A percentile compares a stretch with the other conserved stretches of the same genome.
Conservation (phyloP, 169 alveolate species). For the Babesia bovis region DNA sequence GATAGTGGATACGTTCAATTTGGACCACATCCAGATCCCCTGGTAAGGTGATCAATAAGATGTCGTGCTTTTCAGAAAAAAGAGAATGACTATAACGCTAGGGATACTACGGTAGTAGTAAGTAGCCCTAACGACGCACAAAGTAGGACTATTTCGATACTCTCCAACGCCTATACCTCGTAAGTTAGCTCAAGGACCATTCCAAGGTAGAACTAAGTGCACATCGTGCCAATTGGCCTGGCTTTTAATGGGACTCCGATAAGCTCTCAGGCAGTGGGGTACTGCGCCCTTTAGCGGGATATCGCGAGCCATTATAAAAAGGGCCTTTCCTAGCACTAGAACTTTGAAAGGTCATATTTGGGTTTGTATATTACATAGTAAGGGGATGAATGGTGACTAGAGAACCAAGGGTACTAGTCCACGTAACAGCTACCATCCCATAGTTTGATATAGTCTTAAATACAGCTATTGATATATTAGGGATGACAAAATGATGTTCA, state of each 20-base stretch:
- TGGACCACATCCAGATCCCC: too few relatives aligned
- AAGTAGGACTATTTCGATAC: not conserved
- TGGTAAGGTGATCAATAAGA: too few relatives aligned
- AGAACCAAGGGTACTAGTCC: not conserved
- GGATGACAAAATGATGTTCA: constrained; percentile 72
- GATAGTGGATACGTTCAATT: too few relatives aligned
- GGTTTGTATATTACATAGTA: not conserved
- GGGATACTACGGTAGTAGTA: too few relatives aligned
- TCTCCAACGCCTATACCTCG: not conserved
- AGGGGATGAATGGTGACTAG: not conserved
- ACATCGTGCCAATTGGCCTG: too few relatives aligned
- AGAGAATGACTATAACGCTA: too few relatives aligned
- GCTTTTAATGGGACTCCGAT: too few relatives aligned
- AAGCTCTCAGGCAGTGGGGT: constrained; percentile 21
- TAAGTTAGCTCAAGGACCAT: not conserved
- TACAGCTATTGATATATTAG: not conserved
- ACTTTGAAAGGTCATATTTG: not conserved
- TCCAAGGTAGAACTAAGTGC: too few relatives aligned
- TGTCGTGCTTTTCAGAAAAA: too few relatives aligned
- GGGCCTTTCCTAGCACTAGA: not conserved
- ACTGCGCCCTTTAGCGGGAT: not conserved
- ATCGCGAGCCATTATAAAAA: not conserved
- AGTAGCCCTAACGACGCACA: too few relatives aligned
- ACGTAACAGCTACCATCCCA: not conserved
- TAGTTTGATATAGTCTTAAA: not conserved